These are phyloP conservation scores for Cajanus cajan DNA, from an alignment of 306 rosid species.

Conservation along the genomic window DNA sequence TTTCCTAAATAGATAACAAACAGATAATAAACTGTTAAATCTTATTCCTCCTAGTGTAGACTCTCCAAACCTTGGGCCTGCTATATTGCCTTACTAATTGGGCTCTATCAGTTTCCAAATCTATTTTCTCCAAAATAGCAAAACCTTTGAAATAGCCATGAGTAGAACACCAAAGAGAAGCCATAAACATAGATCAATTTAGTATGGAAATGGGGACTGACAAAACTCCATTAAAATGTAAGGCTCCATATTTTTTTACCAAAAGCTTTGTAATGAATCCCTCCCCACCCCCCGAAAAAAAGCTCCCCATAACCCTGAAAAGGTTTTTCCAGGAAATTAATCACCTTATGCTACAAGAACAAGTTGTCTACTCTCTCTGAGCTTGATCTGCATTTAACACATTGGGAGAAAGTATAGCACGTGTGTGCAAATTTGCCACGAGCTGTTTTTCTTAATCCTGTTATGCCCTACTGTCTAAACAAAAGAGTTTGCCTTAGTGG, in stretches of 20 bases:
- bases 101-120: too few relatives aligned
- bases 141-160: neutral
- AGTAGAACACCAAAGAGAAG: neutral
- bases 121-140: neutral
- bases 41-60: too few relatives aligned
- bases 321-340: neutral
- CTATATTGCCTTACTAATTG: too few relatives aligned
- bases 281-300: neutral
- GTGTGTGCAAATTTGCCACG: neutral
- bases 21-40: too few relatives aligned
- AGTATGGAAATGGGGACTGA: neutral
- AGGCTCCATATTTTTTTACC: neutral
- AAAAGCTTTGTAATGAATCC: neutral
- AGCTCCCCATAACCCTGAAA: neutral
- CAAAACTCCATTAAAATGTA: too few relatives aligned
- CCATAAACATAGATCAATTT: neutral
- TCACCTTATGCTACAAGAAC: neutral
- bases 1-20: too few relatives aligned
- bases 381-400: neutral
- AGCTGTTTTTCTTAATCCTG: neutral
- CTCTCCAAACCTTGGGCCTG: too few relatives aligned
- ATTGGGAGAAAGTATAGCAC: neutral
- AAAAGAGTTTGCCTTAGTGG: neutral
- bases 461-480: neutral
- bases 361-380: neutral